Evolutionary conservation across 2,329 filamentous ascomycete species (phyloP).

Genomic region (Penicillium janthinellum): DNA sequence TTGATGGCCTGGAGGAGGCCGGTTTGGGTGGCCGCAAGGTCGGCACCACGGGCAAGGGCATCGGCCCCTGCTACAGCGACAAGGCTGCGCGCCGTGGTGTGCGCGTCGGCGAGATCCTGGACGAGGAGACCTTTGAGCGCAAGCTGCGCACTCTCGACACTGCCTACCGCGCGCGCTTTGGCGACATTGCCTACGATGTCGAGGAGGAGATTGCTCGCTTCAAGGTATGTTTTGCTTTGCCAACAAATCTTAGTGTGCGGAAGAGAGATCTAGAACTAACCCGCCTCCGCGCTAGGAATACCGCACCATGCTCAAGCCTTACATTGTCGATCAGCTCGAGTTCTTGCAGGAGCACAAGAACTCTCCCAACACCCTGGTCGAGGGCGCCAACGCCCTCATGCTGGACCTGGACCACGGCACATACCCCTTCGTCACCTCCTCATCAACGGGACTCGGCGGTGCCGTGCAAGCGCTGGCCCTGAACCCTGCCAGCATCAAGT

Average conservation of each 20-base stretch:
- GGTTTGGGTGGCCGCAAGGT: slow-evolving; percentile 49
- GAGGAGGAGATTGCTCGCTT: slow-evolving; percentile 62
- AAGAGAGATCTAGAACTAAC: slow-evolving; percentile 7
- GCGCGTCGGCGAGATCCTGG: slow-evolving; percentile 60
- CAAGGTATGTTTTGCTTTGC: slow-evolving; percentile 45
- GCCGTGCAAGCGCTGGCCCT: slow-evolving; percentile 62
- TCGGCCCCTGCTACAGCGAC: slow-evolving; percentile 63
- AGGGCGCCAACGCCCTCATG: slow-evolving; percentile 66
- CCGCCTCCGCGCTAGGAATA: slow-evolving; percentile 32
- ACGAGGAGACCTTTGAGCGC: slow-evolving; percentile 57
- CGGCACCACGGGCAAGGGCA: slow-evolving; percentile 53
- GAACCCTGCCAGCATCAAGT: slow-evolving; percentile 58
- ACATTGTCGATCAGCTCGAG: slow-evolving; percentile 51
- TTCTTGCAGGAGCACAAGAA: slow-evolving; percentile 58
- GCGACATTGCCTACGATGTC: slow-evolving; percentile 60
- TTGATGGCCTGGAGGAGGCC: slow-evolving; percentile 51
- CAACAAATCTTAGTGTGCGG: neutral
- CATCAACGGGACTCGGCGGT: slow-evolving; percentile 51
- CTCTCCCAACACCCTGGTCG: slow-evolving; percentile 59
- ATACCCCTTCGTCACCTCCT: slow-evolving; percentile 54
- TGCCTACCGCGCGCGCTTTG: slow-evolving; percentile 60
- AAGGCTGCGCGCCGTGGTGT: slow-evolving; percentile 63
- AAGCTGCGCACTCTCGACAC: slow-evolving; percentile 56
- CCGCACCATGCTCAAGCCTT: slow-evolving; percentile 39
- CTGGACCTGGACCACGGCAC: slow-evolving; percentile 59